phyloP scores from a whole-genome alignment of 2,329 filamentous ascomycete species.

The Colletotrichum tabaci region DNA sequence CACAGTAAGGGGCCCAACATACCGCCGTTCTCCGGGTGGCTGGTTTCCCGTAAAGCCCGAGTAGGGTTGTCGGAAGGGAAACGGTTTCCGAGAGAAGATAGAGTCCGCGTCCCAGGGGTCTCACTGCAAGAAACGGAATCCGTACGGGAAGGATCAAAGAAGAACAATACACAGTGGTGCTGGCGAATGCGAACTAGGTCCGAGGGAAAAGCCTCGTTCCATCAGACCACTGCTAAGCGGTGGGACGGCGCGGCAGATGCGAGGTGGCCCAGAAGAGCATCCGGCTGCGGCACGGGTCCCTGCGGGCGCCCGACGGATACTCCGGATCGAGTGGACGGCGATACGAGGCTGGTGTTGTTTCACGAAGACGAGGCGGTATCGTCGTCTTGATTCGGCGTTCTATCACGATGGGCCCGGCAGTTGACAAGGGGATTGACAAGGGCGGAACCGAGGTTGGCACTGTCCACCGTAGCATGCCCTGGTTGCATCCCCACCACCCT shows the following conservation, averaged over 20 bases:
- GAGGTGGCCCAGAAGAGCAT: too few relatives aligned
- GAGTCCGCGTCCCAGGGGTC: too few relatives aligned
- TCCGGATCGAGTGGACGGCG: neutral
- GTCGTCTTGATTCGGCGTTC: neutral
- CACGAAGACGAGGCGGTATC: neutral
- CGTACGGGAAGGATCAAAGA: too few relatives aligned
- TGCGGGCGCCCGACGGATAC: neutral
- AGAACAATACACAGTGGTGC: neutral
- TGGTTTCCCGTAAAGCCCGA: neutral
- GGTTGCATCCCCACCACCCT: too few relatives aligned
- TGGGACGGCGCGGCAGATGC: neutral
- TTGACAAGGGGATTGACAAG: neutral
- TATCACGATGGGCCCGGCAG: neutral
- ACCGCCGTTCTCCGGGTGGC: neutral
- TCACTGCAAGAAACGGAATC: neutral
- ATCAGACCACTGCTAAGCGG: neutral
- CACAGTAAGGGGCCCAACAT: too few relatives aligned
- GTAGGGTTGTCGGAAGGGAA: too few relatives aligned
- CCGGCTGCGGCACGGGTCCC: too few relatives aligned
- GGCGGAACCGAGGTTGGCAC: too few relatives aligned
- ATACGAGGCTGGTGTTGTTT: neutral
- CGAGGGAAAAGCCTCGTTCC: neutral
- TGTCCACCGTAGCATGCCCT: neutral
- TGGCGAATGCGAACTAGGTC: neutral
- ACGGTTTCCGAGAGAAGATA: neutral